Evolutionary conservation across 805 yeast genomes (phyloP).

Genomic region (Debaryomyces maramus): DNA sequence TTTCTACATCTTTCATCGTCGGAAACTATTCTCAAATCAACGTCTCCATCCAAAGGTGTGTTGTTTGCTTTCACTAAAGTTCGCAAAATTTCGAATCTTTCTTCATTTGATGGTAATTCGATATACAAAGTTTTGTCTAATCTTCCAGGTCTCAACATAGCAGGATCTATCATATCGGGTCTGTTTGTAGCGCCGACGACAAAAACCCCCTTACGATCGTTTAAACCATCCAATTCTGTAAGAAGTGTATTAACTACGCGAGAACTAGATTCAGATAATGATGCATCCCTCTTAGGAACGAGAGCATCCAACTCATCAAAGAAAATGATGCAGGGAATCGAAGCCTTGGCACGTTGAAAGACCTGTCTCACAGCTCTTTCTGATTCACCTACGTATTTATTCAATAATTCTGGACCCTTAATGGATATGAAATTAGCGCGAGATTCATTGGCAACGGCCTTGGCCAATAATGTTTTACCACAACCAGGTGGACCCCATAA

Average conservation of each 20-base stretch:
- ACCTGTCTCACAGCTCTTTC: slow-evolving; percentile 94
- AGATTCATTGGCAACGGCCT: slow-evolving; percentile 97
- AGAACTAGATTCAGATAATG: slow-evolving; percentile 84
- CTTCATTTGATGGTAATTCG: slow-evolving; percentile 78
- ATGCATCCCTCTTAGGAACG: slow-evolving; percentile 89
- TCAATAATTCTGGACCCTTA: slow-evolving; percentile 91
- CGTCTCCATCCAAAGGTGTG: slow-evolving; percentile 69
- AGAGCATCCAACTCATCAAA: slow-evolving; percentile 96
- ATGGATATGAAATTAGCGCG: slow-evolving; percentile 94
- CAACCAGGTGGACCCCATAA: slow-evolving; percentile 99
- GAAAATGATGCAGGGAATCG: slow-evolving; percentile 90
- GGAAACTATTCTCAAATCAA: slow-evolving; percentile 63
- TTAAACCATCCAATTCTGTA: slow-evolving; percentile 93
- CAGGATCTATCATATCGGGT: slow-evolving; percentile 98
- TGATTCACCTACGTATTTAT: slow-evolving; percentile 95
- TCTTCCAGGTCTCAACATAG: slow-evolving; percentile 96
- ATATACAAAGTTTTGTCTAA: slow-evolving; percentile 90
- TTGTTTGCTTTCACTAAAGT: slow-evolving; percentile 71
- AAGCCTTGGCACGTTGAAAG: slow-evolving; percentile 86
- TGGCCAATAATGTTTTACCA: slow-evolving; percentile 94
- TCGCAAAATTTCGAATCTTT: slow-evolving; percentile 76
- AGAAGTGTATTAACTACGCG: slow-evolving; percentile 92
- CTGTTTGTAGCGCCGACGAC: slow-evolving; percentile 97
- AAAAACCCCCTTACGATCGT: slow-evolving; percentile 88
- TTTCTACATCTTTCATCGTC: slow-evolving; percentile 79